Base-by-base conservation (phyloP, 441 rosid species). In the Corymbia citriodora region DNA sequence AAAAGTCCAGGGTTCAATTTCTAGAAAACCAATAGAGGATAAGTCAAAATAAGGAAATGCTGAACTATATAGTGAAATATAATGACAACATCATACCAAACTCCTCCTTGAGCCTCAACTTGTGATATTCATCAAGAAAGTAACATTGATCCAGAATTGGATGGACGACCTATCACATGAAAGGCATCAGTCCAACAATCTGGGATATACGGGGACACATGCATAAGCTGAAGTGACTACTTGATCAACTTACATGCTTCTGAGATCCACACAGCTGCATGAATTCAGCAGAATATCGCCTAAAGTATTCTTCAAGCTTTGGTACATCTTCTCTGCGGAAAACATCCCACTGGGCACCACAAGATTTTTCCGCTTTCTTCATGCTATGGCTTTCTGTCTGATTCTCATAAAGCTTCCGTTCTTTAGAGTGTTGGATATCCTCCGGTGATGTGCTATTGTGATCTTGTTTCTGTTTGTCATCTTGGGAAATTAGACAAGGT, bases 1-100 rank as follows among this genome's bases (percentile, higher is more conserved):
- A 92, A 98, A 97, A 93, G 96, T 95, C 99, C 99, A 97, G 52
- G 99, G 99, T 91, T 97, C 99, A 89, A 98, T 92, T 88, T 96
- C 99, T 98, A 63, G 72, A 87, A 87, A 57, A 57, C 63, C 52
- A 29, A 87, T 52, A 40, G 52, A 33, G 52, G 52, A 87, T 87
- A 57, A 57, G 63, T 57, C n/a, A n/a, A 55, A 49, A 52, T 57
- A 87, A 57, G 70, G 72, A n/a, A 36, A 40, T 55, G 70, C 61
- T 11, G 52, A 57, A 87, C 70, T 87, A 36, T 36, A 49, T 1
- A n/a, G 31, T 1, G 33, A 36, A 55, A 54, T 57, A 57, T 55
- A 48, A 81, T 7, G 86, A 45, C 16, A n/a, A 81, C 31, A 25
- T 91, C 98, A 94, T 91, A 97, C 99, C 92, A 92, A 96, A 96